Evolutionary conservation across 176 grass and related monocot genomes (phyloP).

Genomic region (Zoysia japonica): DNA sequence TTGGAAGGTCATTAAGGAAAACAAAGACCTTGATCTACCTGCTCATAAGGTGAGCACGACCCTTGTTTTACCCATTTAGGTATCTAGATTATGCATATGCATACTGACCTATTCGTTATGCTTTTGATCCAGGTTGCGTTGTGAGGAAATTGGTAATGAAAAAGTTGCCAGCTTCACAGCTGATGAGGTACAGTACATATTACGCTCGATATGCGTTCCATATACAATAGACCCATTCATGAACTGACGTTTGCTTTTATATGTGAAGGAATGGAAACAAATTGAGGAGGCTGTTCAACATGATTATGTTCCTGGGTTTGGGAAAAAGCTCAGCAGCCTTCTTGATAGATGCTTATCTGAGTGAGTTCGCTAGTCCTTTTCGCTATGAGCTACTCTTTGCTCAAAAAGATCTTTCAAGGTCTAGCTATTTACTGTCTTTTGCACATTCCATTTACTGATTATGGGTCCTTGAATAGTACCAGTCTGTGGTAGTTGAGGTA

Average conservation of each 20-base stretch:
- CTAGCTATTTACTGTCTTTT: too few species aligned
- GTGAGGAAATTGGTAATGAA: conserved; percentile 96
- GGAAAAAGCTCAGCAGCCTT: conserved; percentile 75
- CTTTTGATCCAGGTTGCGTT: conserved; percentile 74
- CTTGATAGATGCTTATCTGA: conserved; percentile 85
- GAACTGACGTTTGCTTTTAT: conserved; percentile 33
- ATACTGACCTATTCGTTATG: conserved; percentile 32
- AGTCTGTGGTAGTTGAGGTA: too few species aligned
- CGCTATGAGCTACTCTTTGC: too few species aligned
- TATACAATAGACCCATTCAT: conserved; percentile 14
- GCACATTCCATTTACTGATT: too few species aligned
- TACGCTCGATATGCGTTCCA: background rate
- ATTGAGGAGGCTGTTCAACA: conserved; percentile 86
- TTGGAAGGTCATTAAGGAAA: conserved; percentile 99
- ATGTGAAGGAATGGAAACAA: conserved; percentile 80
- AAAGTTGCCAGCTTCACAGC: conserved; percentile 69
- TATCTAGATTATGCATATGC: background rate
- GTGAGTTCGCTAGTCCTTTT: conserved; percentile 52
- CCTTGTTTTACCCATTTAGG: too few species aligned
- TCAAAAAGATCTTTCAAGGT: too few species aligned
- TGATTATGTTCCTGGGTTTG: conserved; percentile 84
- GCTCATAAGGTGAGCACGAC: conserved; percentile 79
- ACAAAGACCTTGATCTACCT: conserved; percentile 97
- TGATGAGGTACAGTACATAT: conserved; percentile 70
- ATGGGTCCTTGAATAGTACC: too few species aligned